phyloP scores from a whole-genome alignment of 163 green algal species.

The Trebouxiophyceae sp. region DNA sequence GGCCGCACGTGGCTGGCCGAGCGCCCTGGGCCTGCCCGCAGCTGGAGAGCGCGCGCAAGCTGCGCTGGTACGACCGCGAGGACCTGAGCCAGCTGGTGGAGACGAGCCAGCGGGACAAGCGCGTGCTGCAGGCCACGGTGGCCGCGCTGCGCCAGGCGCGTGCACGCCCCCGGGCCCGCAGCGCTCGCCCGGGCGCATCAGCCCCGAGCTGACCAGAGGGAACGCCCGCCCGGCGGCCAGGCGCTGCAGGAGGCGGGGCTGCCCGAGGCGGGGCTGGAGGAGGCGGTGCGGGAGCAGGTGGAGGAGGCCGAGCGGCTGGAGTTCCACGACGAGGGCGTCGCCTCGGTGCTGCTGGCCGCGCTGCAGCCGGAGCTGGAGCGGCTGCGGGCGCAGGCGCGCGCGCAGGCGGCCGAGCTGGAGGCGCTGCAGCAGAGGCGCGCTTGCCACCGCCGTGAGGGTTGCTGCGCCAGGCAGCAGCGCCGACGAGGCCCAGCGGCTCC shows the following conservation, averaged over 20 bases:
- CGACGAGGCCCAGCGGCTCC: no score
- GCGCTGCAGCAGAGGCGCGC: slow-evolving; percentile 4
- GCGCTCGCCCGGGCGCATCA: no score
- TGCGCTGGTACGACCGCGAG: slow-evolving; percentile 51
- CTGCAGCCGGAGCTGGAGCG: slow-evolving; percentile 23
- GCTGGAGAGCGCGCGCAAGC: slow-evolving; percentile 48
- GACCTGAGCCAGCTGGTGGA: slow-evolving; percentile 40
- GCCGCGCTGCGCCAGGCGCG: slow-evolving; percentile 41
- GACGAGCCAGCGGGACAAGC: slow-evolving; percentile 42
- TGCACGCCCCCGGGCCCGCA: no score
- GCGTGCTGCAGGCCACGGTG: slow-evolving; percentile 42
- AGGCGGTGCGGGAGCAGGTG: slow-evolving; percentile 14
- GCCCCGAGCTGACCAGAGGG: background rate
- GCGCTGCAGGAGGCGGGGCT: slow-evolving; percentile 19
- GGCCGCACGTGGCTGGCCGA: no score
- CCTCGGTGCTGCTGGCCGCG: slow-evolving; percentile 29
- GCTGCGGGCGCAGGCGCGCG: slow-evolving; percentile 14
- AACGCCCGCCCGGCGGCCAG: background rate
- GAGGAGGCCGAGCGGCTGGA: slow-evolving; percentile 18
- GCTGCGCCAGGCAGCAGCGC: no score
- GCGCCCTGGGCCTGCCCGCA: no score
- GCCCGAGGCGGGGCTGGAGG: slow-evolving; percentile 16
- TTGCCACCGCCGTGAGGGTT: no score
- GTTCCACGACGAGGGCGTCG: slow-evolving; percentile 24
- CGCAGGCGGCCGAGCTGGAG: slow-evolving; percentile 5